Evolutionary conservation across 2,329 filamentous ascomycete genomes (phyloP).

Genomic region (Aspergillus flavus): DNA sequence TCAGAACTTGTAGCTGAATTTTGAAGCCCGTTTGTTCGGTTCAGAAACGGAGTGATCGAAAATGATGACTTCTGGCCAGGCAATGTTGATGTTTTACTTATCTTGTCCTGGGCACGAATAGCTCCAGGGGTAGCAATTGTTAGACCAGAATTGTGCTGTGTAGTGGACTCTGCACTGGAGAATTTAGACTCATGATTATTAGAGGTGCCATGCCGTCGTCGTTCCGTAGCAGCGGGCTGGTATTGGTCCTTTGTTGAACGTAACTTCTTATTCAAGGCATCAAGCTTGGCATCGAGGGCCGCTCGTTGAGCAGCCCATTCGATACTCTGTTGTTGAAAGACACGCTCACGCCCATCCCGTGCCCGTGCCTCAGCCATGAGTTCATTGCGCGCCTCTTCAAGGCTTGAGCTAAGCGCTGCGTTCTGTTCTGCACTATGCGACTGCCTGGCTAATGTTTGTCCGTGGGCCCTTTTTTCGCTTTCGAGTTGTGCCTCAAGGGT

Average conservation of each 20-base stretch:
- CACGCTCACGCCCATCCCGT: constrained; percentile 50
- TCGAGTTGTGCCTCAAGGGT: constrained; percentile 80
- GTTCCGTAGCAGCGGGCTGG: constrained; percentile 62
- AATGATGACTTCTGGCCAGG: constrained; percentile 88
- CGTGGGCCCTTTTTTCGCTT: constrained; percentile 72
- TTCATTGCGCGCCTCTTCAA: constrained; percentile 54
- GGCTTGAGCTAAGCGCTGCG: constrained; percentile 41
- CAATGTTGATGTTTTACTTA: constrained; percentile 59
- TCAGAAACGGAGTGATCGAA: constrained; percentile 92
- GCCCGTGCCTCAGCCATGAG: constrained; percentile 55
- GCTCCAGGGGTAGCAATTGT: constrained; percentile 57
- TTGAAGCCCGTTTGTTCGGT: constrained; percentile 65
- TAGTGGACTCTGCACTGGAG: constrained; percentile 32
- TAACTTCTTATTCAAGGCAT: constrained; percentile 69
- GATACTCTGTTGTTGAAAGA: constrained; percentile 57
- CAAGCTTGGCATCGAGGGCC: constrained; percentile 70
- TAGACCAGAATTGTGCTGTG: constrained; percentile 46
- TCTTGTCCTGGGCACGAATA: constrained; percentile 56
- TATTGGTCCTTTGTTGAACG: constrained; percentile 71
- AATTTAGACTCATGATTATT: constrained; percentile 29
- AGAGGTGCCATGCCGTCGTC: constrained; percentile 43
- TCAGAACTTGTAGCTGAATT: constrained; percentile 32
- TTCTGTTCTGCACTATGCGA: constrained; percentile 44
- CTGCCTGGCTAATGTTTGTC: constrained; percentile 54
- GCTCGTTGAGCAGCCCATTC: constrained; percentile 66